Evolutionary conservation across 1,139 yeast species (phyloP).

Genomic region (Pneumocystis oryctolagi): DNA sequence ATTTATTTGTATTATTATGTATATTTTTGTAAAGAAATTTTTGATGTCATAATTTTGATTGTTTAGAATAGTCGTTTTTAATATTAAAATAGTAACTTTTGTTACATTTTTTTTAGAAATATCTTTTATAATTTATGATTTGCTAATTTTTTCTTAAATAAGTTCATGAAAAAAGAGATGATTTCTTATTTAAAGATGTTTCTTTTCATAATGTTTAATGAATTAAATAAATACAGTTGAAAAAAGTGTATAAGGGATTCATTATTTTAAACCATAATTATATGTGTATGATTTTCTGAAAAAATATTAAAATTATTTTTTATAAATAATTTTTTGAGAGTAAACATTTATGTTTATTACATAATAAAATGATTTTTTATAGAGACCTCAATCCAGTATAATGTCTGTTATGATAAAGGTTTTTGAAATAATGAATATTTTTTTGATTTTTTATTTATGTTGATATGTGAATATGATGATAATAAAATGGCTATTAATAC

Average conservation of each 20-base stretch:
- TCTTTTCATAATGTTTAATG: background rate
- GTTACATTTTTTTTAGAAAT: background rate
- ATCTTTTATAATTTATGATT: background rate
- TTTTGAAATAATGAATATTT: background rate
- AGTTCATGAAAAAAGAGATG: background rate
- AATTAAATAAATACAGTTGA: background rate
- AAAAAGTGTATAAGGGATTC: too few species aligned
- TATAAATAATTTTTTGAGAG: background rate
- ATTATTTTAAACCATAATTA: too few species aligned
- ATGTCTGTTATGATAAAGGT: background rate
- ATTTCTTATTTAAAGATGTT: background rate
- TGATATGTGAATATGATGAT: background rate
- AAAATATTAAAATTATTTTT: background rate
- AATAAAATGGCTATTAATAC: background rate
- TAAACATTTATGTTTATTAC: background rate
- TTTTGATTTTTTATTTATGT: background rate
- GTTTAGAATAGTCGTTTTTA: background rate
- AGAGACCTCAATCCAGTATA: background rate
- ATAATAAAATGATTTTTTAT: background rate
- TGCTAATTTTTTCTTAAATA: too few species aligned
- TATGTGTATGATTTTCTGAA: background rate
- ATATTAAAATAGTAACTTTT: background rate
- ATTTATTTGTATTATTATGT: background rate
- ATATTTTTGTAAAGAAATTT: background rate
- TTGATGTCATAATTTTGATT: background rate